These are phyloP conservation scores for Polytrichum commune DNA, from an alignment of 225 moss, liverwort and hornwort species.

Conservation along the genomic window DNA sequence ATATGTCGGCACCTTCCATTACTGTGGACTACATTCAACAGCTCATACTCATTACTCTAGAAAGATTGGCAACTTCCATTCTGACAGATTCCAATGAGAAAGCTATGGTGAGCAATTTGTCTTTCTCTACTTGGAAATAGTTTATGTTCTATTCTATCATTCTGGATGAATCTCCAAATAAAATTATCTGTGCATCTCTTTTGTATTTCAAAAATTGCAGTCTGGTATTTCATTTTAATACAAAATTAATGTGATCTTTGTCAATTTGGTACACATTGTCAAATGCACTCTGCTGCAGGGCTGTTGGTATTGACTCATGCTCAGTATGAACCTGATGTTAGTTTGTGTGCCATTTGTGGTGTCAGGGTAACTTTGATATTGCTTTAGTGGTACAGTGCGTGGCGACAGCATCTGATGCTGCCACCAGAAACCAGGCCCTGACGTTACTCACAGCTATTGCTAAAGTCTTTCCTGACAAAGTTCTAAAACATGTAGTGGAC, in stretches of 20 bases:
- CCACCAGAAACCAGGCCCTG: conserved; percentile 82
- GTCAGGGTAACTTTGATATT: conserved; percentile 66
- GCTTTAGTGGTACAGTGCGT: conserved; percentile 63
- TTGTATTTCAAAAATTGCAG: no score
- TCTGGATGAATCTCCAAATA: no score
- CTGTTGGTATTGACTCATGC: no score
- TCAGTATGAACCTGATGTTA: no score
- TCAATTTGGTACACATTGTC: no score
- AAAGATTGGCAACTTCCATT: conserved; percentile 46
- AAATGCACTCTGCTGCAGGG: no score
- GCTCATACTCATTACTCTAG: conserved; percentile 70
- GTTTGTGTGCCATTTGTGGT: conserved; percentile 16
- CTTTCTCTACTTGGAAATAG: no score
- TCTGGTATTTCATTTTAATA: no score
- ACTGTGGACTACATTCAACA: conserved; percentile 59
- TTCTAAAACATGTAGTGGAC: conserved; percentile 71
- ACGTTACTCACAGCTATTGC: conserved; percentile 71
- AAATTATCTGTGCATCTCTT: no score
- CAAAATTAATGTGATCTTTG: no score
- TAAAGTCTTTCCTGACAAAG: conserved; percentile 61
- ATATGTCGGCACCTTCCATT: conserved; percentile 17
- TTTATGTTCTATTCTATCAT: no score
- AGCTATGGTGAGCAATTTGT: conserved; percentile 28
- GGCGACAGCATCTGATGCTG: conserved; percentile 56
- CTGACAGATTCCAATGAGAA: conserved; percentile 27